A percentile compares a stretch with the other conserved stretches of the same genome.
phyloP scores from a whole-genome alignment of 768 basidiomycete genomes.

The Tricholoma bakamatsutake region DNA sequence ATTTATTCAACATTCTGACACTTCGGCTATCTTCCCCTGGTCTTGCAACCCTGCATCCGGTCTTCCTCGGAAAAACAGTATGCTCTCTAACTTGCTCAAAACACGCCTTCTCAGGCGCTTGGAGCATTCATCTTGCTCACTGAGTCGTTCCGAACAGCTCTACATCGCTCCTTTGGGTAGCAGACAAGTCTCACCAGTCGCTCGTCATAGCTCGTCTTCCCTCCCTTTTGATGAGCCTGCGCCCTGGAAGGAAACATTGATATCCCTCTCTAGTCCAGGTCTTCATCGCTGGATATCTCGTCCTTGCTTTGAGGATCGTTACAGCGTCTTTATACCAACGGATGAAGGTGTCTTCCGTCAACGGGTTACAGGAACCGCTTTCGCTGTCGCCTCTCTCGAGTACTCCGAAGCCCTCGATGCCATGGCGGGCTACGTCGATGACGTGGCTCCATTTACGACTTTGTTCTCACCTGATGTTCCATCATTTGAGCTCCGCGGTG shows the following conservation, averaged over 20 bases:
- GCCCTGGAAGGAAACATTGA: conserved; percentile 24
- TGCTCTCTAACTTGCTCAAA: conserved; percentile 45
- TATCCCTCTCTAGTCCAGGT: conserved; percentile 44
- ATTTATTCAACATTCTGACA: conserved; percentile 33
- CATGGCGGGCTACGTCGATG: conserved; percentile 45
- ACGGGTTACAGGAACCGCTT: conserved; percentile 40
- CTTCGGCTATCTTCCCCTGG: conserved; percentile 42
- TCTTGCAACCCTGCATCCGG: conserved; percentile 41
- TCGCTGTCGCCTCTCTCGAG: conserved; percentile 68
- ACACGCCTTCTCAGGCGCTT: conserved; percentile 43
- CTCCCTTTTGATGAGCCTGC: conserved; percentile 28
- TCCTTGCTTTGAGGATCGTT: conserved; percentile 72
- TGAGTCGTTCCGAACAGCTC: conserved; percentile 34
- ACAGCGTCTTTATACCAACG: conserved; percentile 45
- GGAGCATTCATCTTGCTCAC: conserved; percentile 22
- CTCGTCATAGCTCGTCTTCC: conserved; percentile 19
- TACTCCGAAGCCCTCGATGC: conserved; percentile 63
- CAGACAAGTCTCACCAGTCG: conserved; percentile 20
- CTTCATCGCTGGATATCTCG: conserved; percentile 66
- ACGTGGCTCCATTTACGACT: conserved; percentile 12
- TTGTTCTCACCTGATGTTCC: conserved; percentile 10
- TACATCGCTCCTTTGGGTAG: conserved; percentile 41
- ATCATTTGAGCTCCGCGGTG: conserved; percentile 5
- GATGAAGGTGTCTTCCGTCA: conserved; percentile 29
- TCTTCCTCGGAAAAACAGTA: conserved; percentile 31